Evolutionary conservation across 169 alveolate genomes (phyloP).

Genomic region (Sarcocystis neurona): DNA sequence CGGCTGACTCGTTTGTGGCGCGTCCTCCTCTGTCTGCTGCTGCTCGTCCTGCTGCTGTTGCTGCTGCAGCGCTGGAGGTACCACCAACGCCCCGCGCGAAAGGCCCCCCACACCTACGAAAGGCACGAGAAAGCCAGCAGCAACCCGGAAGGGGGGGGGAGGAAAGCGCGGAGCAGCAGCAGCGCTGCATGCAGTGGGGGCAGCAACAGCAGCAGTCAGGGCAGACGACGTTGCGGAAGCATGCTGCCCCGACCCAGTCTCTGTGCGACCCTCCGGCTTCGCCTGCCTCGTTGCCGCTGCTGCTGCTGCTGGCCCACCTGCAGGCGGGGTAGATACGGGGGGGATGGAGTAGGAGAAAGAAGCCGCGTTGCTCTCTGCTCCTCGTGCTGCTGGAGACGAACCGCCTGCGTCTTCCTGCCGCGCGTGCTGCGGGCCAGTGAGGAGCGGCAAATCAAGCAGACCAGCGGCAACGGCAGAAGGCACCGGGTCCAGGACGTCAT

Average conservation of each 20-base stretch:
- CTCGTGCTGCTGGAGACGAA: too few species aligned
- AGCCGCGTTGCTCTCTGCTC: background rate
- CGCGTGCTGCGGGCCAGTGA: conserved; percentile 40
- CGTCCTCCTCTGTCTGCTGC: background rate
- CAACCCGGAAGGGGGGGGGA: background rate
- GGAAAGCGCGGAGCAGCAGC: conserved; percentile 6
- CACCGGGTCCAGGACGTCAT: conserved; percentile 28
- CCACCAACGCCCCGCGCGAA: conserved; percentile 45
- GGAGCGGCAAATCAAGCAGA: background rate
- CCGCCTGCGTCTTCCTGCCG: conserved; percentile 37
- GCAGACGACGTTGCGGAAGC: background rate
- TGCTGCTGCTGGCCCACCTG: background rate
- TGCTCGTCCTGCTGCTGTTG: background rate
- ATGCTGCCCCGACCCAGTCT: too few species aligned
- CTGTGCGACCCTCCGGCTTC: too few species aligned
- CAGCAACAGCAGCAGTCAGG: background rate
- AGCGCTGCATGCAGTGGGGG: background rate
- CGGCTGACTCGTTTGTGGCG: background rate
- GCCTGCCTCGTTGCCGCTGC: too few species aligned
- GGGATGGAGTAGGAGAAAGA: background rate
- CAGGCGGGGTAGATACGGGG: background rate
- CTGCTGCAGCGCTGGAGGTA: conserved; percentile 50
- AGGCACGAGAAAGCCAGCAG: conserved; percentile 32
- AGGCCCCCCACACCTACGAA: conserved; percentile 16
- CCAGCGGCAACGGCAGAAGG: background rate